Base-by-base conservation (phyloP, 2,329 filamentous ascomycete species). In the Pseudogymnoascus destructans region DNA sequence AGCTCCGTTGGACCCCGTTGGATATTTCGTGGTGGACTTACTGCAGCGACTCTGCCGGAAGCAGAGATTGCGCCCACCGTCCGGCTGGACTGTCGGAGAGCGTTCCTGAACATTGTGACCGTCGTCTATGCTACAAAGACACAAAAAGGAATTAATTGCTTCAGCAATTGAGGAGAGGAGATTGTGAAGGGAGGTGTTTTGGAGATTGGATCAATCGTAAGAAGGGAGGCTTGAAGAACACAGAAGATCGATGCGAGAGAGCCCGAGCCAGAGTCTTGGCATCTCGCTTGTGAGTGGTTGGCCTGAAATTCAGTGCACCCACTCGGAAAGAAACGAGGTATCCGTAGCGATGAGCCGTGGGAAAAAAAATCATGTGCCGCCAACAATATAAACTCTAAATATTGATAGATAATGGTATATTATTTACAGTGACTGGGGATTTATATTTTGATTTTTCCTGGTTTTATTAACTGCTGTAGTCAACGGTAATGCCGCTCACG, bases 61-160 rank as follows among this genome's bases (percentile, higher is more conserved):
- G 89, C 87, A 86, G 89, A 89, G 79, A 95, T 84, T 79, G 89
- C 89, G 80, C 89, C 87, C 78, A 92, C 88, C 77, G 88, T 87
- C 81, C 91, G 90, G 80, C 87, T 87, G 76, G 90, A 95, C 82
- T 95, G 90, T 81, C 91, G 85, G 79, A 97, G 83, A 81, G 92
- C 91, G 85, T 88, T 95, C 80, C 92, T 89, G 84, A 96, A 95
- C 92, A 97, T 96, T 79, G 75, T 81, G 74, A 74, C 72, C 79
- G 76, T 74, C 74, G 70, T 75, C 69, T 76, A 70, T 73, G 71
- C 71, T 74, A 76, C 72, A 74, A 72, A 71, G 72, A 74, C 70
- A 71, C 70, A 75, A 74, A 67, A 72, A 73, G 73, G 74, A 75
- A 75, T 75, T 81, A 84, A 84, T 82, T 82, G 80, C 80, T 77